Percentiles rank a stretch among this genome's conserved stretches.
phyloP scores from a whole-genome alignment of 345 rosid species.

The Hevea brasiliensis region DNA sequence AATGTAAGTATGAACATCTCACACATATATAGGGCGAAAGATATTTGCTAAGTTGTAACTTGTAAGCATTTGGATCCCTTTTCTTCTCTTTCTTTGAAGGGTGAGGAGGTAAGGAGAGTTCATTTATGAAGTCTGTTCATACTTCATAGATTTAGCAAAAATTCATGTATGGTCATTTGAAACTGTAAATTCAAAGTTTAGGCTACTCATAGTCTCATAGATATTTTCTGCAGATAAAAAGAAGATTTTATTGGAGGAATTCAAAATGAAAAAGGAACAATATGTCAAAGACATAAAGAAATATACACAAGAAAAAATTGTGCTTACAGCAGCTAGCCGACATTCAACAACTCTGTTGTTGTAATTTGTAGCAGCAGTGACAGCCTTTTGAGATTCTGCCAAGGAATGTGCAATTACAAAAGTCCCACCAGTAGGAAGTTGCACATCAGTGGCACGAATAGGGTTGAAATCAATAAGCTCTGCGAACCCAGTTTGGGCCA shows the following conservation, averaged over 20 bases:
- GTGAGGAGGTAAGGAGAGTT: neutral
- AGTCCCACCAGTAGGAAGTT: slow-evolving; percentile 94
- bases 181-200: neutral
- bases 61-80: neutral
- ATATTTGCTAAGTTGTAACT: neutral
- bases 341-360: slow-evolving; percentile 98
- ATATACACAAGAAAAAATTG: slow-evolving; percentile 5
- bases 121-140: no score
- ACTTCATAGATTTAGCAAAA: no score
- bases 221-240: neutral
- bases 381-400: slow-evolving; percentile 95
- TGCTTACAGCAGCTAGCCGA: slow-evolving; percentile 84
- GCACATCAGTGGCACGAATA: slow-evolving; percentile 87
- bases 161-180: neutral
- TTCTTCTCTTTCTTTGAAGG: neutral
- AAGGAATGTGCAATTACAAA: slow-evolving; percentile 93
- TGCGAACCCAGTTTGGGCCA: slow-evolving; percentile 96
- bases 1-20: slow-evolving; percentile 6
- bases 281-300: neutral
- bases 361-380: slow-evolving; percentile 93
- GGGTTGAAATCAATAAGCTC: slow-evolving; percentile 99
- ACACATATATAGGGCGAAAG: neutral
- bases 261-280: neutral
- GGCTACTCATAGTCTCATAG: neutral
- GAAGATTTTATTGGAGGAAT: neutral